Evolutionary conservation across 371 early-diverging fungal genomes (phyloP), one percentile per base, ranked within the genome.

Genomic region (Apophysomyces elegans): DNA sequence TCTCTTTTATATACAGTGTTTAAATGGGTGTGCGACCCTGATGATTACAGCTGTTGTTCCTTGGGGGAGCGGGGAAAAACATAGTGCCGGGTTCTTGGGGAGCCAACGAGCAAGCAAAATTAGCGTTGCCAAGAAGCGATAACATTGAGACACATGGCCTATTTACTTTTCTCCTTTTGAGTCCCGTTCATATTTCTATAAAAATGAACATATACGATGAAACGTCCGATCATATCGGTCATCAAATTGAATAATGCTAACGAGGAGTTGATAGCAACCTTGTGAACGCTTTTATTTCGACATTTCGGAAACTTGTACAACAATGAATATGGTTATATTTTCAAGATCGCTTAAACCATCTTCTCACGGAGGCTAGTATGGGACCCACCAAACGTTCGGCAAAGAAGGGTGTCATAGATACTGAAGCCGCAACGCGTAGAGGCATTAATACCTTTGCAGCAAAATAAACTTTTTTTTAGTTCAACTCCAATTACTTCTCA

Each of bases 381-480:
- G 81, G 81, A 11, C 75, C 77, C 26, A 78, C 59, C 16, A 71
- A 43, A 14, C 72, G 62, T 61, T 80, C 81, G n/a, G 90, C 88
- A 68, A 88, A 80, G 71, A 83, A 83, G 1, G 93, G 95, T 7
- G 95, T 95, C 79, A 90, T 43, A 7, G 82, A 81, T 12, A 86
- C 69, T 14, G 90, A 92, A 0, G 81, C 74, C 0, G 83, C 90
- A 37, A 93, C 67, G 6, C 95, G 81, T 32, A 90, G 59, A 0
- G 95, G 95, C 61, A 90, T 76, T 44, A 86, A 63, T 5, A 79
- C 81, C 80, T 80, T 65, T 9, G 44, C 14, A 37, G 21, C 37
- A 56, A 32, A 39, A 39, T 59, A 56, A 43, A 9, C 9, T 43
- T 45, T 6, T 45, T 45, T n/a, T 13, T 13, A 13, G n/a, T 26